Conservation (phyloP, 2,329 filamentous ascomycete genomes). For the Aspergillus pseudoterreus region DNA sequence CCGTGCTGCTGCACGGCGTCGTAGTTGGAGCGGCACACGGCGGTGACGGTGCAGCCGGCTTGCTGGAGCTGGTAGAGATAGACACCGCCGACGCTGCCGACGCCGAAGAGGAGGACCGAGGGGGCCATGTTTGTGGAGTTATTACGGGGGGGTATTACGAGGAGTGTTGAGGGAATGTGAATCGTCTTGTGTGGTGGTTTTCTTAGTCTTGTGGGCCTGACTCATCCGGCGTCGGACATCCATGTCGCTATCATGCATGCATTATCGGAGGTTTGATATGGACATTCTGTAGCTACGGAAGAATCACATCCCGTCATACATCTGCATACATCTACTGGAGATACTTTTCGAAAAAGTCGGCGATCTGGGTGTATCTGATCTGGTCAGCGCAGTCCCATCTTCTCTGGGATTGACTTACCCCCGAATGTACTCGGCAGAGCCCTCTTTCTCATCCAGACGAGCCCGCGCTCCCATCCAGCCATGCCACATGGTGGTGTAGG, state of each 20-base stretch:
- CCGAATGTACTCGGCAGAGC: constrained; percentile 59
- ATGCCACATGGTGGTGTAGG: constrained; percentile 64
- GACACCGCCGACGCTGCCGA: constrained; percentile 29
- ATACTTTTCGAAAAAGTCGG: constrained; percentile 23
- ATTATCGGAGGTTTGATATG: too few species aligned
- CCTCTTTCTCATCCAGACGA: constrained; percentile 53
- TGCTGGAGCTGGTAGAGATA: constrained; percentile 28
- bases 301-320: neutral
- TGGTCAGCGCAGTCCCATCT: neutral
- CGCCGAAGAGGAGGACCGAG: constrained; percentile 27
- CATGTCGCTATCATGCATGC: too few species aligned
- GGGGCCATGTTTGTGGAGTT: neutral
- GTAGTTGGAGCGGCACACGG: constrained; percentile 34
- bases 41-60: constrained; percentile 23
- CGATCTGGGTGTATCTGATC: constrained; percentile 16
- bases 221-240: too few species aligned
- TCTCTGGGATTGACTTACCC: constrained; percentile 30
- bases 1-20: constrained; percentile 19
- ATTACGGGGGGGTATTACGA: neutral
- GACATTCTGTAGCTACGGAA: constrained; percentile 1
- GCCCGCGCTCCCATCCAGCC: constrained; percentile 70
- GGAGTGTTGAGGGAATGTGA: neutral
- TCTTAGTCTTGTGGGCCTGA: too few species aligned
- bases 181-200: too few species aligned
- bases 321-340: constrained; percentile 3